Evolutionary conservation across 2,329 filamentous ascomycete species (phyloP).

Genomic region (Sporothrix brunneoviolacea): DNA sequence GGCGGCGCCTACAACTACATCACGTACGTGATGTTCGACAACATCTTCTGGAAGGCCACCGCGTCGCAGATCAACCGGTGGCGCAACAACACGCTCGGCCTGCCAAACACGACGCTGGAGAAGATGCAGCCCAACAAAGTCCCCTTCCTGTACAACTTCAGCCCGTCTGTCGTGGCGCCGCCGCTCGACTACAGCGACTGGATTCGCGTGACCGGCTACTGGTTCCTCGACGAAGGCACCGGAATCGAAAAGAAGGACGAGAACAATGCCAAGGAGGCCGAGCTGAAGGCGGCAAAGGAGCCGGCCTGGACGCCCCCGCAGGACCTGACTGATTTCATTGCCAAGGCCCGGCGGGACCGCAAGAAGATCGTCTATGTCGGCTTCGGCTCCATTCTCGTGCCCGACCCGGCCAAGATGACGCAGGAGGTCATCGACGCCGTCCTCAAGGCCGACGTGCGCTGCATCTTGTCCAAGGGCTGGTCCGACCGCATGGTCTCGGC

Average conservation of each 20-base stretch:
- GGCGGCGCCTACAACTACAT: constrained; percentile 93
- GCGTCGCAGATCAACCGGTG: constrained; percentile 87
- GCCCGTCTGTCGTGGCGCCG: constrained; percentile 84
- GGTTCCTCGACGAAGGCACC: constrained; percentile 76
- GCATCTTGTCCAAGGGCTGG: constrained; percentile 95
- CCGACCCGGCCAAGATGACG: constrained; percentile 81
- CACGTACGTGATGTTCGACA: constrained; percentile 94
- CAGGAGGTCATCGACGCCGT: constrained; percentile 91
- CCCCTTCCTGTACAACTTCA: constrained; percentile 98
- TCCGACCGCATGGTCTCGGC: constrained; percentile 59
- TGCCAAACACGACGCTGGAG: constrained; percentile 76
- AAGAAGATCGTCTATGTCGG: constrained; percentile 97
- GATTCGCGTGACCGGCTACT: constrained; percentile 96
- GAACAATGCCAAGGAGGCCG: too few relatives aligned
- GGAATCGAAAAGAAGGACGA: too few relatives aligned
- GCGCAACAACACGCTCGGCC: constrained; percentile 71
- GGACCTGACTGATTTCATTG: constrained; percentile 75
- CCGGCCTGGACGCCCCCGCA: constrained; percentile 62
- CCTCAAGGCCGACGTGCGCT: constrained; percentile 82
- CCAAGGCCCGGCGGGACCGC: constrained; percentile 67
- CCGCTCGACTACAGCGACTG: constrained; percentile 95
- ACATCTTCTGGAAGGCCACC: constrained; percentile 92
- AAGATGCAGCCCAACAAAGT: constrained; percentile 95
- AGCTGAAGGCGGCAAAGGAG: background rate
- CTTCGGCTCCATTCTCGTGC: constrained; percentile 92